These are phyloP conservation scores for Cucurbita argyrosperma DNA, from an alignment of 306 rosid genomes.

Conservation along the genomic window DNA sequence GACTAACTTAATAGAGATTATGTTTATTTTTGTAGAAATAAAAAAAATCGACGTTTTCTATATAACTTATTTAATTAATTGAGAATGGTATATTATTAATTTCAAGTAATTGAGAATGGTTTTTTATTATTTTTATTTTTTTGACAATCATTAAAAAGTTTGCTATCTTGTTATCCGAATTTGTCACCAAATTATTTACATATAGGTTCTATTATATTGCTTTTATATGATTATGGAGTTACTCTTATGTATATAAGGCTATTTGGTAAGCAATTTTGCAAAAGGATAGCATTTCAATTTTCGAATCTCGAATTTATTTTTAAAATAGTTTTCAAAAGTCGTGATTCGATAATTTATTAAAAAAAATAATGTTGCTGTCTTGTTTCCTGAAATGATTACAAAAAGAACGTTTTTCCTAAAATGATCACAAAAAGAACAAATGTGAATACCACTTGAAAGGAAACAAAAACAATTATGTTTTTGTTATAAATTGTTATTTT, in stretches of 20 bases:
- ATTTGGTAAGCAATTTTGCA: not conserved
- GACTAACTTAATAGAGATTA: not conserved
- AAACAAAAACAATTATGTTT: too few relatives aligned
- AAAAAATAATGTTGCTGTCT: not conserved
- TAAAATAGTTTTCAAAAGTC: not conserved
- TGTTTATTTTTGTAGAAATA: not conserved
- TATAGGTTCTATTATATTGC: not conserved
- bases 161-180: too few relatives aligned
- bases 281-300: not conserved
- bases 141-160: too few relatives aligned
- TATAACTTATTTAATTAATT: too few relatives aligned
- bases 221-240: not conserved
- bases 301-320: not conserved
- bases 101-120: too few relatives aligned
- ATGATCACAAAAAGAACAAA: not conserved
- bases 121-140: too few relatives aligned
- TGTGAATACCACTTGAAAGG: too few relatives aligned
- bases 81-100: too few relatives aligned
- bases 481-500: too few relatives aligned
- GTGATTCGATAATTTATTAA: not conserved
- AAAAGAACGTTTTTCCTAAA: not conserved
- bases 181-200: not conserved
- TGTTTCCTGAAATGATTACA: not conserved
- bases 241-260: not conserved
- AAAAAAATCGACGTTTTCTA: not conserved